Conservation (phyloP, 805 yeast species). For the Ogataea ganodermae region DNA sequence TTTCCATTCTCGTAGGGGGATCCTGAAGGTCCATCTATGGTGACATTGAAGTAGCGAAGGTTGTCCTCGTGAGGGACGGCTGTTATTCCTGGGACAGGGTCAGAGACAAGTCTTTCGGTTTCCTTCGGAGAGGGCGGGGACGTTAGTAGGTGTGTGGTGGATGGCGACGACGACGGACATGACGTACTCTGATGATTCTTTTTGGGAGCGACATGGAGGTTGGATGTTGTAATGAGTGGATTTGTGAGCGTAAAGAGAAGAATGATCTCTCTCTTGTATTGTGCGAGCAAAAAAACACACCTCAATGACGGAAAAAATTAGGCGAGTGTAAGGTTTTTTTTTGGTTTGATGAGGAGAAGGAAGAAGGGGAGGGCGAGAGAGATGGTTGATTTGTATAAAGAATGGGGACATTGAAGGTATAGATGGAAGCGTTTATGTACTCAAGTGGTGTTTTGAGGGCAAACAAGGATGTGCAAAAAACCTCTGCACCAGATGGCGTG, state of each 20-base stretch:
- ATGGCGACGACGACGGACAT: neutral
- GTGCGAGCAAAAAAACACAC: neutral
- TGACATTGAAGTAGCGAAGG: constrained; percentile 87
- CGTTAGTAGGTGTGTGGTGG: neutral
- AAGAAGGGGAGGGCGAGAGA: too few species aligned
- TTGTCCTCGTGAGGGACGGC: constrained; percentile 95
- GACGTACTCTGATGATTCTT: constrained; percentile 80
- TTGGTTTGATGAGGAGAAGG: too few species aligned
- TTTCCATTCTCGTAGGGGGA: constrained; percentile 86
- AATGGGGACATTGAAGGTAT: too few species aligned
- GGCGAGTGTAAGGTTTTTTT: too few species aligned
- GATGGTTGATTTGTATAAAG: too few species aligned
- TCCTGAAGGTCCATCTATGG: constrained; percentile 86
- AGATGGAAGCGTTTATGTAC: too few species aligned
- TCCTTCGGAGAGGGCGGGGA: constrained; percentile 47
- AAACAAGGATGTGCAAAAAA: neutral
- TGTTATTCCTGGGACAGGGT: constrained; percentile 94
- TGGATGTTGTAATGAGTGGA: neutral
- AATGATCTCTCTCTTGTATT: neutral
- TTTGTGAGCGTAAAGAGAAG: neutral
- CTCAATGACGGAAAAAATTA: too few species aligned
- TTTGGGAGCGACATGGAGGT: constrained; percentile 70
- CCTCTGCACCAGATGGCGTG: neutral
- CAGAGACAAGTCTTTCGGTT: constrained; percentile 87
- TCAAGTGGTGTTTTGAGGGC: too few species aligned